Percentiles rank a stretch among this genome's conserved stretches.
Conservation (phyloP, 2,329 filamentous ascomycete species). For the Nemania bipapillata region DNA sequence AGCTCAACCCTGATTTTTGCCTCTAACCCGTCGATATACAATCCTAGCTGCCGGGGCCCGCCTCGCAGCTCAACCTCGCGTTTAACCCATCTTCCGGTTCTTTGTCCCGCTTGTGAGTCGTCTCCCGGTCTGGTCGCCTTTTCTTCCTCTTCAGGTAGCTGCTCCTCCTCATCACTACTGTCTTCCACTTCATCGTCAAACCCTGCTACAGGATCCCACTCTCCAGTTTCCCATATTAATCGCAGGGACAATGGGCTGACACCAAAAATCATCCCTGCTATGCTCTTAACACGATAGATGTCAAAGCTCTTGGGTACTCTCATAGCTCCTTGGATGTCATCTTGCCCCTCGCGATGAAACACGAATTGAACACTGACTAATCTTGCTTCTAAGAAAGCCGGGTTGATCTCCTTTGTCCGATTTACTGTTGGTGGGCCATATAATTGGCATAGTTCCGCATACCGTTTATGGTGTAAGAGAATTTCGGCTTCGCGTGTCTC, state of each 20-base stretch:
- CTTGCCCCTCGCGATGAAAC: slow-evolving; percentile 35
- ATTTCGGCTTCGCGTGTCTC: slow-evolving; percentile 66
- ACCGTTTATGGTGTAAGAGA: slow-evolving; percentile 74
- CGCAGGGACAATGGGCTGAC: slow-evolving; percentile 71
- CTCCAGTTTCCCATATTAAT: slow-evolving; percentile 88
- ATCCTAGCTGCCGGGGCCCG: slow-evolving; percentile 82
- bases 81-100: slow-evolving; percentile 72
- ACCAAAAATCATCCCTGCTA: slow-evolving; percentile 77
- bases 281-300: slow-evolving; percentile 82
- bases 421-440: slow-evolving; percentile 77
- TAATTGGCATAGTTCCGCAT: slow-evolving; percentile 75
- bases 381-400: slow-evolving; percentile 83
- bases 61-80: slow-evolving; percentile 83
- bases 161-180: slow-evolving; percentile 63
- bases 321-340: slow-evolving; percentile 49
- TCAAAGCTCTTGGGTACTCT: slow-evolving; percentile 80
- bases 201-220: slow-evolving; percentile 81
- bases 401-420: slow-evolving; percentile 70
- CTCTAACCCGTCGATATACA: slow-evolving; percentile 79
- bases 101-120: slow-evolving; percentile 45
- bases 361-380: slow-evolving; percentile 73
- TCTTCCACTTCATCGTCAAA: slow-evolving; percentile 68
- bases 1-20: slow-evolving; percentile 77
- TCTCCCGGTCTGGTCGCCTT: slow-evolving; percentile 27
- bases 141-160: slow-evolving; percentile 47